Percentiles rank a stretch among this genome's conserved stretches.
These are phyloP conservation scores for Carpinus fangiana DNA, from an alignment of 306 rosid genomes.

Conservation along the genomic window DNA sequence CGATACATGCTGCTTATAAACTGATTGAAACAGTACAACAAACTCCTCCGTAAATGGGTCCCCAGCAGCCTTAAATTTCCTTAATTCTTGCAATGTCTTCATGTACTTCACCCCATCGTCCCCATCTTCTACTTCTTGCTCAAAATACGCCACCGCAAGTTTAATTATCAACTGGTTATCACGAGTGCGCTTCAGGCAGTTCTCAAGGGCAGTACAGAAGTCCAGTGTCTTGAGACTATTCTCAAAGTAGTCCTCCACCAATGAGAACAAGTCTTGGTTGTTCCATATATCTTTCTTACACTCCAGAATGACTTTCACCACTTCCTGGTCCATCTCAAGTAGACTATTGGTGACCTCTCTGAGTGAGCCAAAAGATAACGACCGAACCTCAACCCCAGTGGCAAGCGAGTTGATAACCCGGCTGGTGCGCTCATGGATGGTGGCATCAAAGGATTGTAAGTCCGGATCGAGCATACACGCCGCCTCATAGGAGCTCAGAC, in stretches of 20 bases:
- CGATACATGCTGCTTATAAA: constrained; percentile 50
- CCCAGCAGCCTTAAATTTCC: constrained; percentile 63
- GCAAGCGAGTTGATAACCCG: constrained; percentile 68
- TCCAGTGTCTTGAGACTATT: constrained; percentile 64
- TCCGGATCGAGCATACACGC: constrained; percentile 64
- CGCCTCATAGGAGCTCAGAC: constrained; percentile 75
- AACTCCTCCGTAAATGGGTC: constrained; percentile 80
- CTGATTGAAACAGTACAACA: constrained; percentile 49
- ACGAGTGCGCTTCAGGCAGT: constrained; percentile 56
- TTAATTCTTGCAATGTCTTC: constrained; percentile 67
- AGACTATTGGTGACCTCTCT: constrained; percentile 66
- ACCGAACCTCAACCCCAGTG: constrained; percentile 53
- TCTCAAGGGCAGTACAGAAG: constrained; percentile 70
- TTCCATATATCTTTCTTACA: constrained; percentile 70
- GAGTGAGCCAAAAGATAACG: constrained; percentile 66
- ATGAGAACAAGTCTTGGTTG: constrained; percentile 52
- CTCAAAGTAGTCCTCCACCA: constrained; percentile 70
- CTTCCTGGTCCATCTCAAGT: constrained; percentile 81
- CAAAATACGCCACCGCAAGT: constrained; percentile 55
- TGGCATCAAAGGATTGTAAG: constrained; percentile 66
- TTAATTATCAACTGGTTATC: constrained; percentile 58
- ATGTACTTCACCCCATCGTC: constrained; percentile 47
- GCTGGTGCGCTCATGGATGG: constrained; percentile 61
- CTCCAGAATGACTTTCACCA: constrained; percentile 60
- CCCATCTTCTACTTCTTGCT: constrained; percentile 56